Conservation (phyloP, 371 early-diverging fungal species). For the Choanephora cucurbitarum region DNA sequence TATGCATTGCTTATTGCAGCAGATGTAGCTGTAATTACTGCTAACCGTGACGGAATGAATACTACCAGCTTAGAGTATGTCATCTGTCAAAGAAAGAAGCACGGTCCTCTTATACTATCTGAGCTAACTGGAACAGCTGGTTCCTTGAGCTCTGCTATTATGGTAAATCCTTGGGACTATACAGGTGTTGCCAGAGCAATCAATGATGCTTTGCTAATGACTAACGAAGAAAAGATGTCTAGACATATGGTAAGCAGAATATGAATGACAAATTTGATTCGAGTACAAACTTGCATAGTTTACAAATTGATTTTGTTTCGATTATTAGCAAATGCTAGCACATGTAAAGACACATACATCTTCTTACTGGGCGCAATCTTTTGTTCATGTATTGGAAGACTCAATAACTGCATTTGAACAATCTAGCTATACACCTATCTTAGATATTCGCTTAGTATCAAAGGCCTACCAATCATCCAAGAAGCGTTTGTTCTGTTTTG, state of each 20-base stretch:
- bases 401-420: conserved; percentile 50
- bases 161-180: conserved; percentile 98
- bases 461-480: conserved; percentile 56
- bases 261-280: background rate
- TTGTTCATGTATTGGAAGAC: conserved; percentile 64
- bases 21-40: conserved; percentile 94
- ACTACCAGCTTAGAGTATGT: conserved; percentile 98
- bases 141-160: conserved; percentile 84
- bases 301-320: background rate
- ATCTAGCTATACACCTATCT: conserved; percentile 66
- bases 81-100: conserved; percentile 92
- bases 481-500: conserved; percentile 80
- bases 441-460: conserved; percentile 52
- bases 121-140: conserved; percentile 98
- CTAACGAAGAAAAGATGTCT: conserved; percentile 73
- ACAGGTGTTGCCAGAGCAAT: conserved; percentile 92
- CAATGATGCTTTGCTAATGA: conserved; percentile 85
- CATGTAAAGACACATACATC: conserved; percentile 93
- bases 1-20: conserved; percentile 93
- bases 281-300: background rate
- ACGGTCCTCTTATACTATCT: conserved; percentile 91
- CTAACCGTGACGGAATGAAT: conserved; percentile 99
- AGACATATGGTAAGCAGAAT: conserved; percentile 67
- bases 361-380: conserved; percentile 88
- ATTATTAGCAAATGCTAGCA: conserved; percentile 72